Base-by-base conservation (phyloP, 2,329 filamentous ascomycete species). In the Trichophyton schoenleinii region DNA sequence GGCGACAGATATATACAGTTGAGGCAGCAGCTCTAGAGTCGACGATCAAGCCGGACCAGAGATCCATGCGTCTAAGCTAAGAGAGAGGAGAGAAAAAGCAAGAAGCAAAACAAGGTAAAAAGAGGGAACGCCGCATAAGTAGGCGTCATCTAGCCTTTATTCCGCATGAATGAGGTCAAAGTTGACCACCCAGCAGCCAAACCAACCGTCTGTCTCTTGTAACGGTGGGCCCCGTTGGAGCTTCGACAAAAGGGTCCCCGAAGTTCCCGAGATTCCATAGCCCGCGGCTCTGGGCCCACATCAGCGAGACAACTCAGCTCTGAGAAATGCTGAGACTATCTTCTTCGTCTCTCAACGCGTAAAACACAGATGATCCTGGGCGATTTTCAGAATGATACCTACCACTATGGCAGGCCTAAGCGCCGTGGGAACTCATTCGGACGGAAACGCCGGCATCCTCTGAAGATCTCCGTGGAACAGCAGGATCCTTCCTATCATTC, bases 401-500 rank as follows among this genome's bases (percentile, higher is more conserved):
- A 55, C 28, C 28, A 55, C 15, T 38, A 9, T 22, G 28, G 52
- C 13, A 55, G 25, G 52, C 31, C 52, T 36, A 55, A 18, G 52
- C 52, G 52, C 31, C 34, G n/a, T 18, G 31, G 11, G 7, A 55
- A 55, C 13, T 31, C 6, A 53, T 18, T 34, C 31, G 55, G 15
- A 58, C 57, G 36, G 57, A 36, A 42, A 58, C 41, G 34, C 57
- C 57, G 41, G 57, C 57, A 58, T 58, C 57, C 36, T 42, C 5
- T 42, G 34, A 55, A 55, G 28, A 55, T 55, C 52, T 36, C 31
- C 28, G 28, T 55, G 52, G 15, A 55, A 55, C 52, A 18, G 15
- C 34, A 9, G 3, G 52, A 11, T 36, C 8, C n/a, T 55, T n/a
- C 28, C 28, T 55, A 36, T 36, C 28, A 38, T 38, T 13, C 34